Evolutionary conservation across 306 rosid species (phyloP).

Genomic region (Cucurbita maxima): DNA sequence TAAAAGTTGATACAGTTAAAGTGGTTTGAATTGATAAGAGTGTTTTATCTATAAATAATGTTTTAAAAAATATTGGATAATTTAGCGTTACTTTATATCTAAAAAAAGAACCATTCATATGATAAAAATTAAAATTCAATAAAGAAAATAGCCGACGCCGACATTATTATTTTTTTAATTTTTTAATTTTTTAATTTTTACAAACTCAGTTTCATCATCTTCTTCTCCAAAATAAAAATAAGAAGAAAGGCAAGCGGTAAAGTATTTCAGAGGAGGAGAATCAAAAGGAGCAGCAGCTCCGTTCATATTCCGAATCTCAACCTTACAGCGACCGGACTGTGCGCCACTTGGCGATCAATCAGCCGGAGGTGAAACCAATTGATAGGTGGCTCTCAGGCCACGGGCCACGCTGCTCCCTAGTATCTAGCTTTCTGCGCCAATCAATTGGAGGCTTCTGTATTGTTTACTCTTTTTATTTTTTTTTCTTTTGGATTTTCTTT

Average conservation of each 20-base stretch:
- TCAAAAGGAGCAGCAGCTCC: neutral
- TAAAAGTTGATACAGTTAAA: too few species aligned
- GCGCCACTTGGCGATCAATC: constrained; percentile 23
- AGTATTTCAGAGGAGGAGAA: neutral
- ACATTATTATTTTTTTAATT: neutral
- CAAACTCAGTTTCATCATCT: neutral
- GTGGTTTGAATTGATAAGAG: too few species aligned
- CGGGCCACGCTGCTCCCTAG: constrained; percentile 11
- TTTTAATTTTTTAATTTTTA: neutral
- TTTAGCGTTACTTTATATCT: neutral
- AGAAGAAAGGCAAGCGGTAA: neutral
- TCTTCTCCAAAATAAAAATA: neutral
- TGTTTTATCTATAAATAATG: too few species aligned
- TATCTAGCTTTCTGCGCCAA: neutral
- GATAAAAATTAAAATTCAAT: neutral
- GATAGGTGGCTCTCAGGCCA: constrained; percentile 14
- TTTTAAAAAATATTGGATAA: too few species aligned
- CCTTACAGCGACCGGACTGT: neutral
- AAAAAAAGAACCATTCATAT: too few species aligned
- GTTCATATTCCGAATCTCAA: neutral
- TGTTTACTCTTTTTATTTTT: neutral
- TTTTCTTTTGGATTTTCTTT: neutral
- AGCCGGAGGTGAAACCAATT: neutral
- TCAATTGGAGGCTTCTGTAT: neutral
- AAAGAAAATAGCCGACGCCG: neutral